These are phyloP conservation scores for Candida insectorum DNA, from an alignment of 805 yeast genomes.

Conservation along the genomic window DNA sequence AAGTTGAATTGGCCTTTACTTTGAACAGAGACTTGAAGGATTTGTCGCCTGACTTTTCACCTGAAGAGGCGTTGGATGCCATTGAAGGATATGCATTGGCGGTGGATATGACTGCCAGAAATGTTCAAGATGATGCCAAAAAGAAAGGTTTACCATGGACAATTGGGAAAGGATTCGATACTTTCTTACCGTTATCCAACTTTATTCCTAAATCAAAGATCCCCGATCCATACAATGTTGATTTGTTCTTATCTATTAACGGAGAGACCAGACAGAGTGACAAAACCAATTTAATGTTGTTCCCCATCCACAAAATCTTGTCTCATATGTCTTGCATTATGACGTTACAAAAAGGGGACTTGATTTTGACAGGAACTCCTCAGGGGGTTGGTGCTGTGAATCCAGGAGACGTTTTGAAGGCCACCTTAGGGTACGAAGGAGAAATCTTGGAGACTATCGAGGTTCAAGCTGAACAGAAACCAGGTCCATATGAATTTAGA, in stretches of 20 bases:
- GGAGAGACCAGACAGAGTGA: constrained; percentile 71
- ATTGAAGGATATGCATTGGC: constrained; percentile 88
- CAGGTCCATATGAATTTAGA: constrained; percentile 41
- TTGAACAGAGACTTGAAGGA: constrained; percentile 63
- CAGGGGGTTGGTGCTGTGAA: constrained; percentile 87
- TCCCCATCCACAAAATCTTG: constrained; percentile 78
- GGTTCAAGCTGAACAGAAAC: constrained; percentile 51
- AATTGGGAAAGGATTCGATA: constrained; percentile 94
- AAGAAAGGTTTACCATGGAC: constrained; percentile 95
- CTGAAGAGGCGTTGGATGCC: constrained; percentile 67
- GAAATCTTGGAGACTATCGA: constrained; percentile 52
- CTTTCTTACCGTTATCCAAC: constrained; percentile 83
- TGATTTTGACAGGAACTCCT: constrained; percentile 94
- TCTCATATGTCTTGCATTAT: constrained; percentile 81
- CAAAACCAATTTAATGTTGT: constrained; percentile 77
- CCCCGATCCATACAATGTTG: constrained; percentile 71
- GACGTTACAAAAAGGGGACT: constrained; percentile 88
- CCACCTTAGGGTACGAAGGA: constrained; percentile 57
- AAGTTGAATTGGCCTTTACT: constrained; percentile 84
- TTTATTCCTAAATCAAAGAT: constrained; percentile 65
- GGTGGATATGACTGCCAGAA: constrained; percentile 92
- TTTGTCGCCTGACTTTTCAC: constrained; percentile 55
- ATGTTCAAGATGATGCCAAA: constrained; percentile 93
- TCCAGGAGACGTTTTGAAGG: constrained; percentile 77
- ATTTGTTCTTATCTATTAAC: constrained; percentile 63